These are phyloP conservation scores for Immersiella caudata DNA, from an alignment of 495 filamentous ascomycete genomes.

Conservation along the genomic window DNA sequence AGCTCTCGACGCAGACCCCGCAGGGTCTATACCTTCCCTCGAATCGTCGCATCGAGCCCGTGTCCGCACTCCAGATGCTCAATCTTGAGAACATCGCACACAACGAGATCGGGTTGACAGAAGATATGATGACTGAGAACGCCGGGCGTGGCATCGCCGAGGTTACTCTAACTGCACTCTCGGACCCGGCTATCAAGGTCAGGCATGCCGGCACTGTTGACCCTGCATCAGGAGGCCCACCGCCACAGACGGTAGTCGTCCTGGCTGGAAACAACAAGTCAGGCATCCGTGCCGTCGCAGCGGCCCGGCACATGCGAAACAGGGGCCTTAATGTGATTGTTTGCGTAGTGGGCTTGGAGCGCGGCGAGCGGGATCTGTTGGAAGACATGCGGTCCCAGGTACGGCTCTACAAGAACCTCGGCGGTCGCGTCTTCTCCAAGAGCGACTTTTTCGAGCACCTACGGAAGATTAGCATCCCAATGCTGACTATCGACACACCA, in stretches of 20 bases:
- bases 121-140: constrained; percentile 90
- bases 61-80: constrained; percentile 83
- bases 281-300: constrained; percentile 80
- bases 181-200: constrained; percentile 57
- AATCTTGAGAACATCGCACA: constrained; percentile 88
- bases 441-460: constrained; percentile 56
- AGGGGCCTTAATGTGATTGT: constrained; percentile 77
- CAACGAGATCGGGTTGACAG: constrained; percentile 78
- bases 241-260: constrained; percentile 69
- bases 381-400: constrained; percentile 74
- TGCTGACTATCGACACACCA: constrained; percentile 43
- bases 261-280: constrained; percentile 87
- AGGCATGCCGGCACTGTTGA: constrained; percentile 45
- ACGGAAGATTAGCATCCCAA: constrained; percentile 42
- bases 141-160: constrained; percentile 86
- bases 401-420: constrained; percentile 74
- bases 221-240: constrained; percentile 30
- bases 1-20: constrained; percentile 30
- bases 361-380: constrained; percentile 63
- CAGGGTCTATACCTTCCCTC: constrained; percentile 58
- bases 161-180: constrained; percentile 66
- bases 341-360: constrained; percentile 79
- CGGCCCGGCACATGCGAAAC: constrained; percentile 82
- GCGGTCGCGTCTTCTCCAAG: constrained; percentile 66
- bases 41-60: constrained; percentile 73